Conservation (phyloP, 805 yeast genomes). For the Teunomyces funiuensis region DNA sequence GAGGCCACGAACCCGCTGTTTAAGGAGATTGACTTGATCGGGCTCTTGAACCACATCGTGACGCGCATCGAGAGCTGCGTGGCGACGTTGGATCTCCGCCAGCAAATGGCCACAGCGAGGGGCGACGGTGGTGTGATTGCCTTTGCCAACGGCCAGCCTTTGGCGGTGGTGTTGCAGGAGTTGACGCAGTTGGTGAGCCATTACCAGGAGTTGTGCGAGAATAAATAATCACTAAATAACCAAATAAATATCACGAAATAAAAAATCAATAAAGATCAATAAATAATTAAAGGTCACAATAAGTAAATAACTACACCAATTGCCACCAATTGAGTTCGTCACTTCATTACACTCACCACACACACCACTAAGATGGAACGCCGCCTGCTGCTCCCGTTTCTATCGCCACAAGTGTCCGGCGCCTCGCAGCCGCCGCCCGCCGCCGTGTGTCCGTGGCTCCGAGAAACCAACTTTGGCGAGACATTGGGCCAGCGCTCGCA, state of each 20-base stretch:
- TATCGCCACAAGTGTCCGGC: conserved; percentile 7
- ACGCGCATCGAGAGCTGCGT: conserved; percentile 68
- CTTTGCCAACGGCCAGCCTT: conserved; percentile 17
- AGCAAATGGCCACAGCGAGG: conserved; percentile 22
- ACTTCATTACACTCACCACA: no score
- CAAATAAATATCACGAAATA: background rate
- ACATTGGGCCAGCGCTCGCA: conserved; percentile 25
- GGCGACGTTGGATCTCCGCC: conserved; percentile 33
- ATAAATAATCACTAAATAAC: no score
- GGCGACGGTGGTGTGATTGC: conserved; percentile 26
- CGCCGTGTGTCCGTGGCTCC: conserved; percentile 20
- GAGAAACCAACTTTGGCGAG: conserved; percentile 32
- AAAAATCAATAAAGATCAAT: background rate
- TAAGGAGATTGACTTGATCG: conserved; percentile 45
- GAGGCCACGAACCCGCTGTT: conserved; percentile 19
- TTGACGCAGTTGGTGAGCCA: conserved; percentile 11
- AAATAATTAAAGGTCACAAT: no score
- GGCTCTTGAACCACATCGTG: conserved; percentile 61
- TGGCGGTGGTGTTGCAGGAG: conserved; percentile 27
- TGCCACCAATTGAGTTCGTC: background rate
- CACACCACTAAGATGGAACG: no score
- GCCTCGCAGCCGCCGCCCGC: conserved; percentile 6
- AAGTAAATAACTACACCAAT: no score
- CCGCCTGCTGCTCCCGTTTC: conserved; percentile 23
- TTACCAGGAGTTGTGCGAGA: conserved; percentile 5